Base-by-base conservation (phyloP, 2,329 filamentous ascomycete species). In the Periglandula ipomoeae region DNA sequence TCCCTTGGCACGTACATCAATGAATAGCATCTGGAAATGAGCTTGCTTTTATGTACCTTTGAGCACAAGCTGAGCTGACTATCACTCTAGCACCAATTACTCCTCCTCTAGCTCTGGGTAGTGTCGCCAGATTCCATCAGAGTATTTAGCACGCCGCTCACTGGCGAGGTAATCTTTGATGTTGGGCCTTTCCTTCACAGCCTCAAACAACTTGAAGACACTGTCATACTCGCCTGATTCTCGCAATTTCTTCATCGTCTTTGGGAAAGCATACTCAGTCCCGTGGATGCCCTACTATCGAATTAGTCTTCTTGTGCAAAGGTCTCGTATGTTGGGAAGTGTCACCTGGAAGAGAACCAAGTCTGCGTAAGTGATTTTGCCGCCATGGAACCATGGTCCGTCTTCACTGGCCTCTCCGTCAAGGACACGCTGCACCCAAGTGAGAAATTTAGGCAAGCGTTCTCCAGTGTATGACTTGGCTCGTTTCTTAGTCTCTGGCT, bases 161-260 rank as follows among this genome's bases (percentile, higher is more conserved):
- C 85, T 89, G 19, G 65, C 73, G 46, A 91, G 64, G 60, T 91
- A 91, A 39, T 70, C 75, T 66, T 82, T 83, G 57, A 91, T 74
- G 37, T 74, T 80, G 17, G 78, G 78, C 32, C 81, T 69, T 49
- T 75, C 72, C 65, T 80, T 78, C 15, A 90, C 75, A 2, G 74
- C 74, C 0, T 78, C 71, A 56, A 85, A 82, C 32, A 88, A 75
- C 35, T 68, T 71, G 57, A 89, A 86, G 3, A 89, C 71, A 43
- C 71, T 66, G 2, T 70, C 65, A 53, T 81, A 87, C 39, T 84
- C 74, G 3, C 73, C 75, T 23, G 70, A 70, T 42, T 72, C 67
- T 61, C 77, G 74, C 46, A 81, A 64, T 51, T 69, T 74, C 44
- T 68, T 66, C 57, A 85, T 63, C 32, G 85, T 80, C 56, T 82